These are phyloP conservation scores for Microdochium bolleyi DNA, from an alignment of 2,329 filamentous ascomycete species.

Conservation along the genomic window DNA sequence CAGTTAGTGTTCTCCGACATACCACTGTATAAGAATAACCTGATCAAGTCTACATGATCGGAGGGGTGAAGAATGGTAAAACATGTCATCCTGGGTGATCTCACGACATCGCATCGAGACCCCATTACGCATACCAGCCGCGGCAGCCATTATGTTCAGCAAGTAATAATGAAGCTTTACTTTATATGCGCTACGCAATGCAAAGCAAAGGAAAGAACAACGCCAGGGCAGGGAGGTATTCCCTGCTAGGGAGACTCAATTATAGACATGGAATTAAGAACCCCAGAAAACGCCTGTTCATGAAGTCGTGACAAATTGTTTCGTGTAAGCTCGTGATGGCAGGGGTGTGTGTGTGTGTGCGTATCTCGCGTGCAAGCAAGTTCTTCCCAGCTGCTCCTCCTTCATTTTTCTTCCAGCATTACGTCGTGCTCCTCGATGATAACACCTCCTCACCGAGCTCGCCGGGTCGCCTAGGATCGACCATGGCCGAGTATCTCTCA, in stretches of 20 bases:
- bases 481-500: conserved; percentile 42
- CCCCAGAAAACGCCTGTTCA: neutral
- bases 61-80: no score
- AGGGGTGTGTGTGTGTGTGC: neutral
- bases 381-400: neutral
- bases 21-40: no score
- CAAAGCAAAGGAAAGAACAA: neutral
- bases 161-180: conserved; percentile 5
- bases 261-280: neutral
- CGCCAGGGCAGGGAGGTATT: neutral
- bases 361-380: neutral
- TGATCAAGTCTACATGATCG: no score
- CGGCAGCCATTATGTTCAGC: no score
- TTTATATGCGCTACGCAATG: conserved; percentile 9
- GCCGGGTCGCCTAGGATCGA: conserved; percentile 45
- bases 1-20: no score
- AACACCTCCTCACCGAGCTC: conserved; percentile 47
- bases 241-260: neutral
- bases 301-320: neutral
- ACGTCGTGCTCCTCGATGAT: conserved; percentile 18
- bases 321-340: neutral
- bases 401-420: neutral
- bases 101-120: no score
- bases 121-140: no score
- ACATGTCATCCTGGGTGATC: no score